These are phyloP conservation scores for Coniochaeta pulveracea DNA, from an alignment of 2,329 filamentous ascomycete genomes.

Conservation along the genomic window DNA sequence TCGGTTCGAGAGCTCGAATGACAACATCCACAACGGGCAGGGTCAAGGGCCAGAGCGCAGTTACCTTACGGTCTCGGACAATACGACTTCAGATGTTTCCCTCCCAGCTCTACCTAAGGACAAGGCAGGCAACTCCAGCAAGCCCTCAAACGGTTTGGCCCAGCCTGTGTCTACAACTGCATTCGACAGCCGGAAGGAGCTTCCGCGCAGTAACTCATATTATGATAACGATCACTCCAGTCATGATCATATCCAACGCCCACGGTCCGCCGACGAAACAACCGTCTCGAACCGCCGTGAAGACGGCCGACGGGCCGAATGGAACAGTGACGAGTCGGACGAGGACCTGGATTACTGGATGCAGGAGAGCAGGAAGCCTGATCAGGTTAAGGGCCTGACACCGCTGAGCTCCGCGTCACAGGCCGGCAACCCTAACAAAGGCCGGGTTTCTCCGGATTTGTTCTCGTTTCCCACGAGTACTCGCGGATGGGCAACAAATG, in stretches of 20 bases:
- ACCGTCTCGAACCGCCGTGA: constrained; percentile 22
- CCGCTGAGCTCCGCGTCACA: constrained; percentile 14
- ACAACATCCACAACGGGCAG: constrained; percentile 27
- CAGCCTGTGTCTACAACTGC: constrained; percentile 20
- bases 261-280: constrained; percentile 35
- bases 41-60: constrained; percentile 18
- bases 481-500: constrained; percentile 33
- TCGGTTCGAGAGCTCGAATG: constrained; percentile 37
- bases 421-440: constrained; percentile 6
- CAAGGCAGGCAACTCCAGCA: constrained; percentile 5
- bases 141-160: constrained; percentile 6
- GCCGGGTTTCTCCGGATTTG: constrained; percentile 35
- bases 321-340: constrained; percentile 30
- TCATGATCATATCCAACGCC: constrained; percentile 20
- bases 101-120: constrained; percentile 13
- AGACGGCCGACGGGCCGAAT: constrained; percentile 24
- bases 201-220: constrained; percentile 13
- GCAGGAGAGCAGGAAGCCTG: constrained; percentile 36
- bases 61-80: constrained; percentile 19
- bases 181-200: constrained; percentile 18
- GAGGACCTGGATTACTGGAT: constrained; percentile 42
- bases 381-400: constrained; percentile 12
- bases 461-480: constrained; percentile 37
- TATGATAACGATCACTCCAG: constrained; percentile 18
- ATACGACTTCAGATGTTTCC: no score